Evolutionary conservation across 331 rosid genomes (phyloP).

Genomic region (Rhamnella rubrinervis): DNA sequence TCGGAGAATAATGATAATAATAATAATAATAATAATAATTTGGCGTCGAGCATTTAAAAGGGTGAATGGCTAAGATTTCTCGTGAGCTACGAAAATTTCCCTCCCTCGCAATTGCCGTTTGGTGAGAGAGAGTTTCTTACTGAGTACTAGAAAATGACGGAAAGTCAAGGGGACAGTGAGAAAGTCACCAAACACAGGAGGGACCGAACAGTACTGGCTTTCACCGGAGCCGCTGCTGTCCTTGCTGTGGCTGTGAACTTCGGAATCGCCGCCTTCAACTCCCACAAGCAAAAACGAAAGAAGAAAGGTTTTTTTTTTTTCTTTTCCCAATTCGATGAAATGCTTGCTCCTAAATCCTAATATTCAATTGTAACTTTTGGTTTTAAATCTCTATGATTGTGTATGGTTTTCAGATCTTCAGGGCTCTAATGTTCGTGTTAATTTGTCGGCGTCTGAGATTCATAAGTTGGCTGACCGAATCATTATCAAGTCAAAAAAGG

Average conservation of each 20-base stretch:
- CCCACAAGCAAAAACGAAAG: constrained; percentile 40
- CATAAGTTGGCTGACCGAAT: constrained; percentile 67
- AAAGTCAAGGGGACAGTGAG: constrained; percentile 40
- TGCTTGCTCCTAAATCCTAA: background rate
- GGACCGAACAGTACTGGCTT: constrained; percentile 38
- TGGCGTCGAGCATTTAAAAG: background rate
- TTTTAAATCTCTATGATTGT: background rate
- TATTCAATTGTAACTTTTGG: background rate
- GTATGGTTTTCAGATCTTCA: constrained; percentile 58
- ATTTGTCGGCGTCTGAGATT: constrained; percentile 76
- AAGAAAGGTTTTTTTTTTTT: constrained; percentile 53
- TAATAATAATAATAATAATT: too few relatives aligned
- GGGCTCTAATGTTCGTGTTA: constrained; percentile 55
- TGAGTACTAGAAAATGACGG: constrained; percentile 53
- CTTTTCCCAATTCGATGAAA: background rate
- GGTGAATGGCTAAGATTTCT: constrained; percentile 21
- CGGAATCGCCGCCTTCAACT: constrained; percentile 58
- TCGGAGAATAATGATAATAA: too few relatives aligned
- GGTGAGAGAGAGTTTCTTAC: constrained; percentile 12
- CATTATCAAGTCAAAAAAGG: constrained; percentile 66
- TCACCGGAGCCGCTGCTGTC: constrained; percentile 87
- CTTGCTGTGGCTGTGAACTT: constrained; percentile 70
- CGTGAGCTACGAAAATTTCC: constrained; percentile 46
- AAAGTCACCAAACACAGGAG: constrained; percentile 51
- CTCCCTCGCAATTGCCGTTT: constrained; percentile 46